Percentiles rank a stretch among this genome's conserved stretches.
Evolutionary conservation across 805 yeast genomes (phyloP).

Genomic region (Danielia reshetovae): DNA sequence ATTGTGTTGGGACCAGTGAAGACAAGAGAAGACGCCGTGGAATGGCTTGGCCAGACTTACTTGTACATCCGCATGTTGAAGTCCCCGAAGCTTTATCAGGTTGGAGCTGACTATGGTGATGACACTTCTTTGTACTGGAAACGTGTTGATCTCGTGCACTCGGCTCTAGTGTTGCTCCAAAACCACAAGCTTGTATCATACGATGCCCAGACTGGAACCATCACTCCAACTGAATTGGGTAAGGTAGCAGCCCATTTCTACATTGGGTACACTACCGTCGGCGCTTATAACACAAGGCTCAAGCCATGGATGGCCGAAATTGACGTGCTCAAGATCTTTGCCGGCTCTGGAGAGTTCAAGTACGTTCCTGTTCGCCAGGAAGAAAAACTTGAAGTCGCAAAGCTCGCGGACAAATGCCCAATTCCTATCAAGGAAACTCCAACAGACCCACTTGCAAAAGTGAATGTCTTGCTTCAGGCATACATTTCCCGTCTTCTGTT

Average conservation of each 20-base stretch:
- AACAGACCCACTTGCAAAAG: conserved; percentile 71
- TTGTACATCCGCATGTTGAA: conserved; percentile 72
- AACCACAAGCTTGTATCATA: conserved; percentile 59
- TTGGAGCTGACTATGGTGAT: conserved; percentile 55
- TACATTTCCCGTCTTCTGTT: conserved; percentile 73
- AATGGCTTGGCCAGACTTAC: conserved; percentile 80
- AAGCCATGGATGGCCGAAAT: conserved; percentile 63
- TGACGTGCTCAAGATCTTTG: conserved; percentile 73
- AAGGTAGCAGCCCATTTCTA: conserved; percentile 83
- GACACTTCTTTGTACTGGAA: conserved; percentile 49
- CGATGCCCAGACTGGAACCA: conserved; percentile 40
- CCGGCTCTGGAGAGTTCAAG: conserved; percentile 81
- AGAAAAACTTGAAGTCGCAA: conserved; percentile 70
- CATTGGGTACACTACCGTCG: conserved; percentile 70
- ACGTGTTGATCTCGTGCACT: conserved; percentile 66
- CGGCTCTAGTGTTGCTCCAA: conserved; percentile 63
- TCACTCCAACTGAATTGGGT: conserved; percentile 61
- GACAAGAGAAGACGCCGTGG: conserved; percentile 59
- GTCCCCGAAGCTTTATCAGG: conserved; percentile 72
- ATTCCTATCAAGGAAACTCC: conserved; percentile 76
- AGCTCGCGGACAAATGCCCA: conserved; percentile 71
- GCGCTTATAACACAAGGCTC: conserved; percentile 57
- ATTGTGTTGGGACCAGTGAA: conserved; percentile 67
- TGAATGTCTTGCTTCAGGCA: conserved; percentile 76
- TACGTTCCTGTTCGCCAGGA: conserved; percentile 82